Evolutionary conservation across 768 basidiomycete genomes (phyloP), one percentile per base, ranked within the genome.

Genomic region (Tremella mesenterica): DNA sequence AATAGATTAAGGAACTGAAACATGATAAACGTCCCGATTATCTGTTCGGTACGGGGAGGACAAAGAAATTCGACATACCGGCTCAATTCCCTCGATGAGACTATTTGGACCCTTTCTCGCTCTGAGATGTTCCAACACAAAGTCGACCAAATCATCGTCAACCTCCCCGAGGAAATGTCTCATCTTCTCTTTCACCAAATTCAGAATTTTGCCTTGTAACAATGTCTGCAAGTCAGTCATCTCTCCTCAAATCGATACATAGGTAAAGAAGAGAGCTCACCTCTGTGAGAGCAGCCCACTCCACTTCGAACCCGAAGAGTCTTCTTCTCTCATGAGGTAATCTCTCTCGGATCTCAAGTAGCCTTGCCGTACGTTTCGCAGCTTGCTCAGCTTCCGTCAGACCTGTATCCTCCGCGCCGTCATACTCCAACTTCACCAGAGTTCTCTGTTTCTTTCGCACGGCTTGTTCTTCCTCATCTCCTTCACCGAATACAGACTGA

Each of bases 101-200:
- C 88, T 90, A 51, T 80, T 79, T 0, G 90, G 86, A 16, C 81
- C 77, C 65, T 91, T 92, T 69, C 88, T 86, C 60, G 93, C 92
- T 71, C 88, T 87, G 43, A 95, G 75, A 70, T 93, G 89, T 71
- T 95, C 91, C 12, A 93, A 75, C 7, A 87, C 88, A 70, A 90
- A 95, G 81, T 93, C 87, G 52, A 90, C 84, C 55, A 95, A 79
- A 67, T 96, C 91, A 57, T 91, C 88, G 66, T 93, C 91, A 66
- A 90, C 79, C 66, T 92, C 89, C 54, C 90, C 91, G 12, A 96
- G 81, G 64, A 86, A 88, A 70, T 86, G 85, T 30, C 80, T 79
- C 82, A 96, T 89, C 60, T 85, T 79, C 7, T 81, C 80, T 58
- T 87, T 85, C 25, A 90, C 82, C 49, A 92, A 75, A 27, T 88